These are phyloP conservation scores for Aureobasidium lini DNA, from an alignment of 2,329 filamentous ascomycete genomes.

Conservation along the genomic window DNA sequence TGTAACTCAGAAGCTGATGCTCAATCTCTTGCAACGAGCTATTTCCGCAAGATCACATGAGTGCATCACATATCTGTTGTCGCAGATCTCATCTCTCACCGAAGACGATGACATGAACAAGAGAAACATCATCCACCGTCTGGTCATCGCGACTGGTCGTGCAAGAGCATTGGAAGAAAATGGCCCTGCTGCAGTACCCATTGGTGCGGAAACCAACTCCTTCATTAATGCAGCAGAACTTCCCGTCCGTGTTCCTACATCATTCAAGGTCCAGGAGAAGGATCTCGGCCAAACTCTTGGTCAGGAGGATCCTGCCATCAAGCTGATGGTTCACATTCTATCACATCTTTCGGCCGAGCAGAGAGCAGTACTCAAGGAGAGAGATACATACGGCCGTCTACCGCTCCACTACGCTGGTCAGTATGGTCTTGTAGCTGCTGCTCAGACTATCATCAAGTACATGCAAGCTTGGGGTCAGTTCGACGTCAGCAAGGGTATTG, in stretches of 20 bases:
- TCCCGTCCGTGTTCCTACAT: slow-evolving; percentile 54
- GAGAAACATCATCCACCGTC: slow-evolving; percentile 84
- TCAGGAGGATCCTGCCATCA: slow-evolving; percentile 67
- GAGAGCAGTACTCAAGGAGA: slow-evolving; percentile 56
- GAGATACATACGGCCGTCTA: slow-evolving; percentile 72
- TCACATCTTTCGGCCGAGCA: slow-evolving; percentile 63
- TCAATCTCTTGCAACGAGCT: slow-evolving; percentile 70
- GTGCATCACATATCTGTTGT: slow-evolving; percentile 65
- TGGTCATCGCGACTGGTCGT: slow-evolving; percentile 86
- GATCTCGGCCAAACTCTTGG: slow-evolving; percentile 50
- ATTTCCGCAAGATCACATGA: slow-evolving; percentile 62
- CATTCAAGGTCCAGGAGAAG: slow-evolving; percentile 59
- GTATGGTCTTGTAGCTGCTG: slow-evolving; percentile 88
- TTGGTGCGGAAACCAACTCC: slow-evolving; percentile 48
- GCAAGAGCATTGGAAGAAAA: slow-evolving; percentile 48
- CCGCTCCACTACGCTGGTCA: slow-evolving; percentile 92
- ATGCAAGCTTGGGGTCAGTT: slow-evolving; percentile 89
- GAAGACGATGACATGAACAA: slow-evolving; percentile 90
- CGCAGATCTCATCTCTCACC: slow-evolving; percentile 62
- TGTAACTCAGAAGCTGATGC: slow-evolving; percentile 43
- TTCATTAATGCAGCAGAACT: slow-evolving; percentile 75
- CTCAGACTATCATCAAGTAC: slow-evolving; percentile 74
- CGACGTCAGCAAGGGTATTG: slow-evolving; percentile 75
- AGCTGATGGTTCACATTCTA: slow-evolving; percentile 56
- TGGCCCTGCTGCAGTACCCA: slow-evolving; percentile 11